Percentiles rank a stretch among this genome's conserved stretches.
Conservation (phyloP, 2,329 filamentous ascomycete species). For the Colletotrichum salicis region DNA sequence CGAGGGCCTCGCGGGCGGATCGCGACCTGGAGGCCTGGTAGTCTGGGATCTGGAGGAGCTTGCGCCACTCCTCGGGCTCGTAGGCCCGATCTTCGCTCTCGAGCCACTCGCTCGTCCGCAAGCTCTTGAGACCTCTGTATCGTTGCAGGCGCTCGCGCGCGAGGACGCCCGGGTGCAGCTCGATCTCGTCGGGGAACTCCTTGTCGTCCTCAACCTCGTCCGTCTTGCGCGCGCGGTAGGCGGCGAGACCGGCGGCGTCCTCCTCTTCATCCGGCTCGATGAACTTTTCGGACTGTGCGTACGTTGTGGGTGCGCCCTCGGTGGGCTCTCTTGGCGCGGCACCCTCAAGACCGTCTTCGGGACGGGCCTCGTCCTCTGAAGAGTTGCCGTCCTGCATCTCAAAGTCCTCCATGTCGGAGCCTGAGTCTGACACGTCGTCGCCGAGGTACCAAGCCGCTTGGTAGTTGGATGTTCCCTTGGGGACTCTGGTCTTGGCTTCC, state of each 20-base stretch:
- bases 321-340: conserved; percentile 74
- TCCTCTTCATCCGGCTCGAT: conserved; percentile 85
- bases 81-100: conserved; percentile 86
- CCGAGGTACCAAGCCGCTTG: conserved; percentile 93
- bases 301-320: conserved; percentile 85
- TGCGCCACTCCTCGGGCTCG: conserved; percentile 89
- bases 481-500: conserved; percentile 76
- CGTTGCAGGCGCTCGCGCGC: conserved; percentile 86
- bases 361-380: conserved; percentile 66
- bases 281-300: conserved; percentile 94
- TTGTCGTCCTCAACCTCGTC: conserved; percentile 88
- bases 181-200: conserved; percentile 97
- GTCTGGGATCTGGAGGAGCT: conserved; percentile 87
- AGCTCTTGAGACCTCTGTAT: conserved; percentile 91
- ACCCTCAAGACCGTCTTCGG: conserved; percentile 86
- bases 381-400: conserved; percentile 69
- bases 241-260: conserved; percentile 79
- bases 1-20: conserved; percentile 81
- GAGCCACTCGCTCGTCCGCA: conserved; percentile 89
- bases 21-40: conserved; percentile 86
- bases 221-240: conserved; percentile 81
- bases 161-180: conserved; percentile 86
- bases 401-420: conserved; percentile 81
- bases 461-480: conserved; percentile 91
- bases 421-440: conserved; percentile 81